Conservation (phyloP, 2,329 filamentous ascomycete genomes). For the Calycina herbarum region DNA sequence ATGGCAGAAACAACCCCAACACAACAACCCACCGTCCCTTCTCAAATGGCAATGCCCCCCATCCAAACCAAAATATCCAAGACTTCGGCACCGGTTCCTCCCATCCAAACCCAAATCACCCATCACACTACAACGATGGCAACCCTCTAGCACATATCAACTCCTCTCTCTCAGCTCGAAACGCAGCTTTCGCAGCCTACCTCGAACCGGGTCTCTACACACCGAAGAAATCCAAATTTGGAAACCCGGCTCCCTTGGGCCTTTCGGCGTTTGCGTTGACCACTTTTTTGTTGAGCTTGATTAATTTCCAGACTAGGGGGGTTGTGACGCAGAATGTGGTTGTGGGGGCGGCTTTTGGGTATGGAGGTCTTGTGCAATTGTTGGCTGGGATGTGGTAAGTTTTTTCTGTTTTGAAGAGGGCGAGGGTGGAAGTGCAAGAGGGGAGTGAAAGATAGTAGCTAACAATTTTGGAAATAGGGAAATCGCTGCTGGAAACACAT, state of each 20-base stretch:
- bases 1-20: background rate
- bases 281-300: conserved; percentile 58
- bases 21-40: background rate
- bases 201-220: conserved; percentile 61
- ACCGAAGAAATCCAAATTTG: conserved; percentile 53
- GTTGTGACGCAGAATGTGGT: conserved; percentile 53
- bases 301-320: conserved; percentile 55
- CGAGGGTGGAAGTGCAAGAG: background rate
- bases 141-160: conserved; percentile 51
- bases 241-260: conserved; percentile 60
- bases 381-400: conserved; percentile 66
- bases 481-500: conserved; percentile 64
- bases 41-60: background rate
- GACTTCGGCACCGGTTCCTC: background rate
- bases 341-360: conserved; percentile 57
- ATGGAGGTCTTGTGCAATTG: conserved; percentile 68
- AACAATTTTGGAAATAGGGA: conserved; percentile 45
- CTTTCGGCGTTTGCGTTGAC: conserved; percentile 62
- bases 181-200: conserved; percentile 58
- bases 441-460: background rate
- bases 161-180: conserved; percentile 42
- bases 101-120: background rate
- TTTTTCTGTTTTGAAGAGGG: background rate
- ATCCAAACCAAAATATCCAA: background rate
- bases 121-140: conserved; percentile 21